Evolutionary conservation across 495 filamentous ascomycete genomes (phyloP), one percentile per base, ranked within the genome.

Genomic region (Emericellopsis terricola): DNA sequence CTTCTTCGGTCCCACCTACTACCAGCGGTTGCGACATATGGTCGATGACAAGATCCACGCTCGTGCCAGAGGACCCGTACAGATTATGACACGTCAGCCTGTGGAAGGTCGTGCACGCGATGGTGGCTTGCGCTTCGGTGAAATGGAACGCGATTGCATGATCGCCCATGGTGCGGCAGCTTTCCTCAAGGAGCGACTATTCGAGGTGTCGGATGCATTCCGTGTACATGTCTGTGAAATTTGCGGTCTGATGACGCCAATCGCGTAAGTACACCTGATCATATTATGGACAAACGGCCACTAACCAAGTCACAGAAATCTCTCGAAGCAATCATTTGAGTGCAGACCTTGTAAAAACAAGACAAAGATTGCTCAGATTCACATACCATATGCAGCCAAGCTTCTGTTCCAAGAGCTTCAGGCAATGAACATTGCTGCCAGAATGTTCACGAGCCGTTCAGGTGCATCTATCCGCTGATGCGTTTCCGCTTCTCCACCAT

Each of bases 91-190:
- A 0, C 68, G 91, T 19, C 89, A 99, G 59, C 89, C 89, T n/a
- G 87, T 96, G 8, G 89, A 99, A 55, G 89, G 89, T 72, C 74
- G 89, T 65, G 91, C 89, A 1, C 69, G 89, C 62, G 89, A 99
- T 55, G 89, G 89, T 68, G 89, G 89, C 62, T 71, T 99, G 29
- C 84, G 89, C 48, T 99, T 99, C 69, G 89, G 89, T 72, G 89
- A 99, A 68, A 99, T 99, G 89, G 89, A 99, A 59, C 86, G 89
- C 55, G 89, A 99, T 70, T 99, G 89, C 60, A 96, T 99, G 91
- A 96, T 99, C 56, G 79, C 91, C 19, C 91, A 99, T 56, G 89
- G 89, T 50, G 89, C 89, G 18, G 84, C 81, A 41, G 74, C 84
- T 3, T 96, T 99, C 71, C 62, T 99, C 52, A 94, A 94, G 63